Evolutionary conservation across 2,329 filamentous ascomycete genomes (phyloP).

Genomic region (Hypoxylon rubiginosum): DNA sequence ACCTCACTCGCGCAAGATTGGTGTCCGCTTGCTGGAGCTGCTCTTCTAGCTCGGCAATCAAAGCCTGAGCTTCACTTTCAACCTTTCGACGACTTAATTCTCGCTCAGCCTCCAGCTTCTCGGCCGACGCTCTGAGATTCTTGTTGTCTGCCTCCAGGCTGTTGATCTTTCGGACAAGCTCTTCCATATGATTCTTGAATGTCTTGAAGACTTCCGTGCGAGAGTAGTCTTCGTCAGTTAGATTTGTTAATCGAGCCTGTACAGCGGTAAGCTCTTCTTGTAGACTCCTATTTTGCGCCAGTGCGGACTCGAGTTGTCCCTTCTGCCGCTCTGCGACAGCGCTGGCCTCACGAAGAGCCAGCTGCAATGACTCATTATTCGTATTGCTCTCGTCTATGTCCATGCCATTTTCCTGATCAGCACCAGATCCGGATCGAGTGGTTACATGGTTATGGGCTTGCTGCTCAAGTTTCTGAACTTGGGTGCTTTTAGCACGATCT

Average conservation of each 20-base stretch:
- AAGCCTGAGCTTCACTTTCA: constrained; percentile 81
- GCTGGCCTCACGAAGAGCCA: constrained; percentile 81
- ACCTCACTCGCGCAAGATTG: constrained; percentile 87
- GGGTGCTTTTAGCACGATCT: constrained; percentile 87
- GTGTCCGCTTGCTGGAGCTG: constrained; percentile 85
- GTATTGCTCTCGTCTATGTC: constrained; percentile 68
- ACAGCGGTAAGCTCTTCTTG: constrained; percentile 84
- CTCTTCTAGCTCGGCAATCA: constrained; percentile 82
- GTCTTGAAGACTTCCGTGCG: constrained; percentile 94
- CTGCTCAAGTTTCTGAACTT: constrained; percentile 92
- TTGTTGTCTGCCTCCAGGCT: constrained; percentile 90
- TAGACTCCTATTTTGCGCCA: constrained; percentile 80
- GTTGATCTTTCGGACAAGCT: constrained; percentile 92
- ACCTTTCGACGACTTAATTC: constrained; percentile 84
- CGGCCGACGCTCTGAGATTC: constrained; percentile 84
- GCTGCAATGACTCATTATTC: constrained; percentile 76
- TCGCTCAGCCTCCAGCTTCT: constrained; percentile 87
- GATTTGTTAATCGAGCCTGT: constrained; percentile 74
- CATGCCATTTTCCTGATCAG: constrained; percentile 65
- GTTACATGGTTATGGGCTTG: constrained; percentile 81
- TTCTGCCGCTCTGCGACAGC: constrained; percentile 86
- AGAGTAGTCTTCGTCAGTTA: constrained; percentile 93
- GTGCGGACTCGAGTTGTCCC: constrained; percentile 84
- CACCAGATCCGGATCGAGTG: constrained; percentile 59
- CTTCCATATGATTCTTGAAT: constrained; percentile 89